Evolutionary conservation across 1,284 basidiomycete species (phyloP).

Genomic region (Serendipita sp.): DNA sequence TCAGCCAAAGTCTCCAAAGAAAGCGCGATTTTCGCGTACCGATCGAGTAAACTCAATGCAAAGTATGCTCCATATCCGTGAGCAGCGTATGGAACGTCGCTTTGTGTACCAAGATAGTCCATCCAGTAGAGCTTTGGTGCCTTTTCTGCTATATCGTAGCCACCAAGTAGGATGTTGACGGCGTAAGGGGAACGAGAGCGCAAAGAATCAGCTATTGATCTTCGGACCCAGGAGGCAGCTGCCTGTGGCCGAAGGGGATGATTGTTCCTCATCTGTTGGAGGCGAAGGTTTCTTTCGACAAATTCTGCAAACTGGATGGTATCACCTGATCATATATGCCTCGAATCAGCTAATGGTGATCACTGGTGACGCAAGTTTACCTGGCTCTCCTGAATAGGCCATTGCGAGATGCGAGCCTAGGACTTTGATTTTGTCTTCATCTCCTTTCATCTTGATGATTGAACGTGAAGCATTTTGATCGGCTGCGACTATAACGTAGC

Average conservation of each 20-base stretch:
- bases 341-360: neutral
- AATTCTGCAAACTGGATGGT: slow-evolving; percentile 96
- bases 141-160: slow-evolving; percentile 54
- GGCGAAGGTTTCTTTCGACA: slow-evolving; percentile 85
- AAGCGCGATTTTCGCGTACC: slow-evolving; percentile 32
- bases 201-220: slow-evolving; percentile 76
- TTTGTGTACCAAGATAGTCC: slow-evolving; percentile 86
- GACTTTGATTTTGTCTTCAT: slow-evolving; percentile 94
- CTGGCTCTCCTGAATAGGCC: slow-evolving; percentile 89
- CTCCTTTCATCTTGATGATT: slow-evolving; percentile 94
- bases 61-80: slow-evolving; percentile 96
- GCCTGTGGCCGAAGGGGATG: slow-evolving; percentile 80
- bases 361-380: slow-evolving; percentile 28
- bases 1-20: slow-evolving; percentile 14
- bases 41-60: slow-evolving; percentile 80
- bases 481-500: slow-evolving; percentile 80
- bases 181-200: slow-evolving; percentile 80
- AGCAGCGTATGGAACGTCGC: slow-evolving; percentile 82
- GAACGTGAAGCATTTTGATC: slow-evolving; percentile 83
- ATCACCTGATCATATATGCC: slow-evolving; percentile 46
- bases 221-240: slow-evolving; percentile 89
- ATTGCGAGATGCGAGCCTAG: slow-evolving; percentile 87
- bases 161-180: slow-evolving; percentile 87
- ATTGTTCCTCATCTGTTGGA: slow-evolving; percentile 91
- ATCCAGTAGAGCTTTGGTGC: slow-evolving; percentile 85